phyloP scores from a whole-genome alignment of 2,329 filamentous ascomycete species.

The Coniochaeta pulveracea region DNA sequence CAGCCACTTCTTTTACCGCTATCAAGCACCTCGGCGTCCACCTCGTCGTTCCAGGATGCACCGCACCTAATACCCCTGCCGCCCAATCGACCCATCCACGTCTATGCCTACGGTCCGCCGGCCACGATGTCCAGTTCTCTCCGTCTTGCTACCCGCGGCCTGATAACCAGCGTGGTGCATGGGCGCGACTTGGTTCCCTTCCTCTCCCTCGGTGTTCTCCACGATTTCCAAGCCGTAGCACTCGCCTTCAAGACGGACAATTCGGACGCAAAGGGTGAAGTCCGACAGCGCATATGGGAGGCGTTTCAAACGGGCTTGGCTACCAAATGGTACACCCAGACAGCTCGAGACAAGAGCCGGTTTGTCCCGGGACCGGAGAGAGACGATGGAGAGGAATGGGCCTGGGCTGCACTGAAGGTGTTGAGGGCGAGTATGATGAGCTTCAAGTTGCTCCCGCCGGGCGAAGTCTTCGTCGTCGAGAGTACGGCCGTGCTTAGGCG shows the following conservation, averaged over 20 bases:
- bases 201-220: slow-evolving; percentile 60
- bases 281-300: slow-evolving; percentile 55
- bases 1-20: slow-evolving; percentile 25
- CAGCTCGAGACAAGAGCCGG: neutral
- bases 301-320: slow-evolving; percentile 50
- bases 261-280: slow-evolving; percentile 53
- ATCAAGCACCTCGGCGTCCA: slow-evolving; percentile 5
- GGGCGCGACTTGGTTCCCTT: slow-evolving; percentile 64
- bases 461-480: slow-evolving; percentile 66
- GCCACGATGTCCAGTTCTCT: slow-evolving; percentile 61
- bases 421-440: slow-evolving; percentile 58
- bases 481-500: slow-evolving; percentile 55
- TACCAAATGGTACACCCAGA: slow-evolving; percentile 44
- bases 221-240: slow-evolving; percentile 63
- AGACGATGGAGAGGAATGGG: slow-evolving; percentile 57
- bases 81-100: slow-evolving; percentile 59
- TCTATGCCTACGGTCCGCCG: slow-evolving; percentile 69
- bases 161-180: slow-evolving; percentile 66
- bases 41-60: no score
- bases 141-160: slow-evolving; percentile 56
- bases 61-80: slow-evolving; percentile 41
- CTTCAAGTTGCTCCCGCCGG: slow-evolving; percentile 61
- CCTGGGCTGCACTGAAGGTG: slow-evolving; percentile 53
- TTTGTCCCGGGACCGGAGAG: slow-evolving; percentile 9
- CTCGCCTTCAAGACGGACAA: slow-evolving; percentile 64